Evolutionary conservation across 2,329 filamentous ascomycete genomes (phyloP), one percentile per base, ranked within the genome.

Genomic region (Colletotrichum australisinense): DNA sequence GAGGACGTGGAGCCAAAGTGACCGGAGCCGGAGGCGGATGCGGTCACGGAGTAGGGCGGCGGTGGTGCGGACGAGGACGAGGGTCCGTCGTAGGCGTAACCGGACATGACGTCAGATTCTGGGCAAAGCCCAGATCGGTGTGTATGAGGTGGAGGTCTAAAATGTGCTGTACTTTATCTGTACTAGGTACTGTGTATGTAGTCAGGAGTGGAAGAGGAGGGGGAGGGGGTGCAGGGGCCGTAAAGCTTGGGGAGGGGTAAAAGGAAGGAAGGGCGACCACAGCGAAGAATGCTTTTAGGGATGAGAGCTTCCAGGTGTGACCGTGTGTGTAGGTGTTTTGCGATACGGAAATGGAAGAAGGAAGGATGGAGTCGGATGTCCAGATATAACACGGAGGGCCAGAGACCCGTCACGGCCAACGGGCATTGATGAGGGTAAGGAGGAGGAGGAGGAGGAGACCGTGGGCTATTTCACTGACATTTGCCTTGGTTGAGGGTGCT

Each of bases 11-110:
- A 70, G 22, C 46, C 71, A 57, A 67, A 46, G 60, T 63, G 64
- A 53, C 58, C 66, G 65, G 69, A 72, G 28, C 55, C 71, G 67
- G 67, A 70, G 28, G 60, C 67, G 42, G 67, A 57, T 16, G 67
- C 70, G 49, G 67, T 70, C 46, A 71, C 49, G 71, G 71, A 73
- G 62, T 73, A 73, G 26, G 71, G 71, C 35, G 70, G 70, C 12
- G 71, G 71, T n/a, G 71, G 71, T 62, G 67, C 68, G 56, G 68
- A 62, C 32, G 69, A 67, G 16, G 67, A 67, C 57, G 69, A 68
- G 57, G 72, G 55, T 55, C 22, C 57, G 69, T 72, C 67, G 52
- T 72, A 55, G 9, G 53, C 53, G 24, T 68, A 68, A 6, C 52
- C 49, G 32, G 63, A 32, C 72, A 74, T 74, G 72, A 74, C 72